Base-by-base conservation (phyloP, 352 stramenopile species). In the Phytophthora cryptogea region DNA sequence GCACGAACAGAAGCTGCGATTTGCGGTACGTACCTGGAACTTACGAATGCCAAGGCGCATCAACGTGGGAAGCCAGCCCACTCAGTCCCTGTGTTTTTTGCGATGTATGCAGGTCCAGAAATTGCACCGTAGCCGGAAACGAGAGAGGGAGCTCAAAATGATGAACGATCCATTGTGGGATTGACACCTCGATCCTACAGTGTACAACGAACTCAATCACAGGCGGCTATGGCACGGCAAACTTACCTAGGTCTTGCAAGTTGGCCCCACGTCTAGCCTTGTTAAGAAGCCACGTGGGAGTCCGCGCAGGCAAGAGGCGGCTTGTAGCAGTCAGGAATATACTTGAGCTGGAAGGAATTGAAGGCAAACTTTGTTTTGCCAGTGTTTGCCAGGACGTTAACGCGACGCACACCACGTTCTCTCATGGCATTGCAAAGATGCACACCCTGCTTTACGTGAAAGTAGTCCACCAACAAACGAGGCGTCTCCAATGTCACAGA, bases 321-420 rank as follows among this genome's bases (percentile, higher is more conserved):
- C 45, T 95, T 88, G 72, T 97, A 98, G 56, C 91, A 91, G 54
- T 90, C 80, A 3, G 97, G 97, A 70, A 99, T 97, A 66, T 98
- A 98, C 76, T 98, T 97, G 49, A 97, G 84, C 78, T 99, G 97
- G 53, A 99, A 86, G 10, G 88, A 88, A 72, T 99, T 99, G 74
- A 99, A 99, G 9, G 96, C 96, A 76, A 97, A 99, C 60, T 97
- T 97, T 49, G 89, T 86, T 62, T 94, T 95, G 39, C 86, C 86
- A 11, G 86, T 95, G 58, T 95, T 95, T 9, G 79, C 86, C 17
- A 95, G 57, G 45, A 95, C 86, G 47, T 95, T 95, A 2, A 93
- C 71, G 26, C 86, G 84, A 11, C 86, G 86, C 31, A 95, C 86
- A 17, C 86, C 86, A 33, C 84, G 84, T 50, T 94, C 86, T 30